Base-by-base conservation (phyloP, 441 rosid species). In the Codiaeum variegatum region DNA sequence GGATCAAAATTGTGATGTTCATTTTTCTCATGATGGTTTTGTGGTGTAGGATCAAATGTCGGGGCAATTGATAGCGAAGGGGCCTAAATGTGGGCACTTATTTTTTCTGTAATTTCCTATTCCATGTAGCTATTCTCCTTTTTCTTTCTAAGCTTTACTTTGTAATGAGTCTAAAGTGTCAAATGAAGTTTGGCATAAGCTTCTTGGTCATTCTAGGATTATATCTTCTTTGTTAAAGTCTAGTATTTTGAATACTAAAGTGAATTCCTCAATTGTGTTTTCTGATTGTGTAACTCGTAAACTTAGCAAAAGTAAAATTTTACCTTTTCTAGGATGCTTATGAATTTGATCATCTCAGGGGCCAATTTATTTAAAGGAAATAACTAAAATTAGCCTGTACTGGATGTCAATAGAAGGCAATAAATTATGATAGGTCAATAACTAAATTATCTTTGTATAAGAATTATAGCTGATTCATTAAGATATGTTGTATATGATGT, bases 201-300 rank as follows among this genome's bases (percentile, higher is more conserved):
- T 8, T 8, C 38, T 63, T 18, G 67, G 67, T 19, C 49, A 63
- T 63, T 40, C 49, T 36, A 26, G 3, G 5, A 8, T 38, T 21
- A n/a, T 63, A 40, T 40, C 46, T 63, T 24, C 38, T 63, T 40
- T 63, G n/a, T 23, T 38, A 5, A 63, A 55, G 29, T 69, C 7
- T 54, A 24, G 62, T 36, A 5, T 55, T 15, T 6, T 69, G n/a
- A 21, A 55, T 10, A 24, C 36, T 16, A 69, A 3, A 69, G 12
- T 4, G 16, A 5, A 32, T 13, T 36, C 10, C 36, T 54, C 24
- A 0, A 36, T 8, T 69, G 62, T 54, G 16, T 23, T 36, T 2
- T 3, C 24, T 54, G 13, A 69, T 55, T 69, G 51, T 36, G 24
- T 32, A 19, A 36, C 51, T n/a, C 55, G 72, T 68, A 68, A n/a